These are phyloP conservation scores for Quercus phellos DNA, from an alignment of 331 rosid genomes.

Conservation along the genomic window DNA sequence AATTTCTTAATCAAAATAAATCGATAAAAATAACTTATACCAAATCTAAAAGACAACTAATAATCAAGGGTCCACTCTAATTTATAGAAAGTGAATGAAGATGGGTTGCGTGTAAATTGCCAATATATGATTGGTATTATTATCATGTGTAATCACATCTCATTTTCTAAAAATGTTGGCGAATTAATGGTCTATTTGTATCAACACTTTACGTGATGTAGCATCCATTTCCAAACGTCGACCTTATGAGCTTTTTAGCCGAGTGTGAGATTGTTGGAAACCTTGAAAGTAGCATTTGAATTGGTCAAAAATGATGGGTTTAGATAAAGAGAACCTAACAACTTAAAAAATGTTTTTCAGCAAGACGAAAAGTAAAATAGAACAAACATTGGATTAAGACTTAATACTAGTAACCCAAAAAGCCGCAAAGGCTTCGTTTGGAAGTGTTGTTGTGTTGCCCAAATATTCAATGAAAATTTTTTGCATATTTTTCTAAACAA, in stretches of 20 bases:
- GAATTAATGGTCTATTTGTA: background rate
- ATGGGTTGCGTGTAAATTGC: constrained; percentile 20
- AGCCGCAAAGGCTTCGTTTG: background rate
- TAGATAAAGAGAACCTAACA: background rate
- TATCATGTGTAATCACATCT: too few relatives aligned
- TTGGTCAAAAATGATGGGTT: background rate
- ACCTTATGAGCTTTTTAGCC: too few relatives aligned
- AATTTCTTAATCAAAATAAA: too few relatives aligned
- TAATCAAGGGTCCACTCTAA: too few relatives aligned
- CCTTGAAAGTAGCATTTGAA: background rate
- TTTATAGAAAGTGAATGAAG: background rate
- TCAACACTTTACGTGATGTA: constrained; percentile 19
- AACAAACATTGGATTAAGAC: too few relatives aligned
- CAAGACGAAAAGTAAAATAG: background rate
- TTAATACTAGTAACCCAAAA: background rate
- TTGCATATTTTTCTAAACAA: background rate
- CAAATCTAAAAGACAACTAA: too few relatives aligned
- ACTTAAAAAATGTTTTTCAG: background rate
- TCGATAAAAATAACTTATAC: too few relatives aligned
- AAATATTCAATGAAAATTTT: background rate
- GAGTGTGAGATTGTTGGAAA: background rate
- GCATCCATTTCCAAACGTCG: constrained; percentile 17
- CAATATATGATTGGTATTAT: background rate
- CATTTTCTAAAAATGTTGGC: background rate
- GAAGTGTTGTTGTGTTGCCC: background rate